These are phyloP conservation scores for Pseudoscleropodium purum DNA, from an alignment of 225 moss, liverwort and hornwort species.

Conservation along the genomic window DNA sequence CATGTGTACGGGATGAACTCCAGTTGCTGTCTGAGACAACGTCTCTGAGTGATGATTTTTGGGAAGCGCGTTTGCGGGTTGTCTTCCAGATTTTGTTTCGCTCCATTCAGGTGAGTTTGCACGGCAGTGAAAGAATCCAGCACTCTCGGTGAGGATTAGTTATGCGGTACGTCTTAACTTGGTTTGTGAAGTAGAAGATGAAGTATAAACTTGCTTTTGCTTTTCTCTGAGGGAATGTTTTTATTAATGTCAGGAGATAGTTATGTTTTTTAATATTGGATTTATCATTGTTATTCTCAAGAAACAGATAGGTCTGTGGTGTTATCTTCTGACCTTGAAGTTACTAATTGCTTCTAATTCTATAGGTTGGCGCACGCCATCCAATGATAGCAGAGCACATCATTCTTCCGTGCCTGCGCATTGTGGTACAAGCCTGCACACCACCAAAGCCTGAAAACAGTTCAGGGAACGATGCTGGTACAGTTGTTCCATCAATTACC, in stretches of 20 bases:
- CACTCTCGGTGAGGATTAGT: not conserved
- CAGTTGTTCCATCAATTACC: constrained; percentile 35
- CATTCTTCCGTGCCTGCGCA: constrained; percentile 92
- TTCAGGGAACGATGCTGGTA: constrained; percentile 16
- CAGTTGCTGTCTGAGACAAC: constrained; percentile 95
- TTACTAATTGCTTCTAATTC: not conserved
- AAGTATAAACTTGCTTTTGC: not conserved
- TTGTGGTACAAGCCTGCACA: constrained; percentile 96
- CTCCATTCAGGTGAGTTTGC: constrained; percentile 67
- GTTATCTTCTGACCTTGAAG: not conserved
- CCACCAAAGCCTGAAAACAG: constrained; percentile 70
- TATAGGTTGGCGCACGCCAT: constrained; percentile 92
- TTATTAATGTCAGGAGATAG: not conserved
- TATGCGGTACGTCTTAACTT: not conserved
- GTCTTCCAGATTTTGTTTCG: constrained; percentile 98
- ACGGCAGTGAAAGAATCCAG: not conserved
- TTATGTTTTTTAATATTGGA: not conserved
- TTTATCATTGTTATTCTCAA: not conserved
- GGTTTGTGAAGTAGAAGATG: not conserved
- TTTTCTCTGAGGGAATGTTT: not conserved
- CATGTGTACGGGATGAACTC: constrained; percentile 95
- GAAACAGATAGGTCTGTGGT: not conserved
- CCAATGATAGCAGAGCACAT: constrained; percentile 99
- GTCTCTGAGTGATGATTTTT: constrained; percentile 75
- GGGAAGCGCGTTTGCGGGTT: constrained; percentile 91